phyloP scores from a whole-genome alignment of 208 protist genomes.

The Crithidia brevicula region DNA sequence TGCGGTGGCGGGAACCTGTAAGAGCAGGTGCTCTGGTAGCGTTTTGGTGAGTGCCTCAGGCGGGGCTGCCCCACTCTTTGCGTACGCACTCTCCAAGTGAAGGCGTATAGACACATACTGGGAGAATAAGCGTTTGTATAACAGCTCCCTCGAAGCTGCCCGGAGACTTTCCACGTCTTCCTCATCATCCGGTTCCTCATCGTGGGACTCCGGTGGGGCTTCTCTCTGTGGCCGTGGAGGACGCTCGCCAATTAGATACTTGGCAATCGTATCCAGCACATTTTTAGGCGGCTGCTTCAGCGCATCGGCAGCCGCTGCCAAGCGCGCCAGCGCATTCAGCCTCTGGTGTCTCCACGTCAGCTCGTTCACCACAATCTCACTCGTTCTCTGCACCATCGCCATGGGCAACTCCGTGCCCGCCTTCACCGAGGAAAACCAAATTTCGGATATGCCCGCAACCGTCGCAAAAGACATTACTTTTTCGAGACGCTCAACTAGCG shows the following conservation, averaged over 20 bases:
- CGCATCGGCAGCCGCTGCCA: constrained; percentile 27
- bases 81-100: constrained; percentile 52
- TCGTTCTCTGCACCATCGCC: constrained; percentile 36
- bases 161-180: constrained; percentile 23
- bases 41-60: constrained; percentile 36
- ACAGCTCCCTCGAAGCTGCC: constrained; percentile 20
- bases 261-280: constrained; percentile 44
- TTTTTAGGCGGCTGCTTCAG: constrained; percentile 43
- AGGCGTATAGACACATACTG: constrained; percentile 44
- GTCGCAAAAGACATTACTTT: constrained; percentile 49
- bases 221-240: constrained; percentile 39
- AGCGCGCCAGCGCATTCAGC: constrained; percentile 20
- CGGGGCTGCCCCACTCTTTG: constrained; percentile 35
- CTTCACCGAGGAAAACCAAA: constrained; percentile 37
- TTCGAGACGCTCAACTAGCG: constrained; percentile 59
- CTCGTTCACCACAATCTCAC: constrained; percentile 33
- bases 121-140: constrained; percentile 47
- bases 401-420: constrained; percentile 45
- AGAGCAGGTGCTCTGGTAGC: constrained; percentile 52
- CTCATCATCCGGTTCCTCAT: constrained; percentile 23
- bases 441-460: constrained; percentile 22
- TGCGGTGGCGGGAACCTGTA: constrained; percentile 29
- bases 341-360: constrained; percentile 32
- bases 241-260: constrained; percentile 62
- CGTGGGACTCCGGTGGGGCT: neutral